Evolutionary conservation across 495 filamentous ascomycete genomes (phyloP).

Genomic region (Neurospora sublineolata): DNA sequence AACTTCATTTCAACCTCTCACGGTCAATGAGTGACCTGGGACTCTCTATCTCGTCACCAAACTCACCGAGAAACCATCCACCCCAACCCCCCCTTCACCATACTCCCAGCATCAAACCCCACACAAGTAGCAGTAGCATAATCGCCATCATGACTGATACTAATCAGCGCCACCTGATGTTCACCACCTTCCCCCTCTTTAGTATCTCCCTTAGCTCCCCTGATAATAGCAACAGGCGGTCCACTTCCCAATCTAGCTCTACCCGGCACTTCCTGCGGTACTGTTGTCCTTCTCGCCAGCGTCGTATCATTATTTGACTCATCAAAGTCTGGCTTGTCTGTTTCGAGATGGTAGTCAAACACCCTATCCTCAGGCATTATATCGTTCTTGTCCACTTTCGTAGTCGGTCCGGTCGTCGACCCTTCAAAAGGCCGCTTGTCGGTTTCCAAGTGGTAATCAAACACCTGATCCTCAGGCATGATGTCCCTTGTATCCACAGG

Average conservation of each 20-base stretch:
- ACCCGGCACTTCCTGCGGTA: not conserved
- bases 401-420: not conserved
- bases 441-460: not conserved
- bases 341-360: not conserved
- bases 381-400: not conserved
- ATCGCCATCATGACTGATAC: slow-evolving; percentile 28
- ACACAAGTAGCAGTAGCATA: slow-evolving; percentile 25
- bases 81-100: not conserved
- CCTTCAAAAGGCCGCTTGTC: not conserved
- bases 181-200: not conserved
- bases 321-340: not conserved
- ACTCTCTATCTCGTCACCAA: not conserved
- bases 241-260: not conserved
- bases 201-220: not conserved
- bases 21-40: not conserved
- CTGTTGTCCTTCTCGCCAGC: not conserved
- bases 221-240: slow-evolving; percentile 20
- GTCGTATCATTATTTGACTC: not conserved
- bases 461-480: not conserved
- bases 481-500: not conserved
- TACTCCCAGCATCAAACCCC: slow-evolving; percentile 6
- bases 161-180: slow-evolving; percentile 17
- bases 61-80: not conserved
- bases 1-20: not conserved
- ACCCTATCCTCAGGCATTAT: not conserved